Conservation (phyloP, 2,329 filamentous ascomycete genomes). For the Gliomastix tumulicola region DNA sequence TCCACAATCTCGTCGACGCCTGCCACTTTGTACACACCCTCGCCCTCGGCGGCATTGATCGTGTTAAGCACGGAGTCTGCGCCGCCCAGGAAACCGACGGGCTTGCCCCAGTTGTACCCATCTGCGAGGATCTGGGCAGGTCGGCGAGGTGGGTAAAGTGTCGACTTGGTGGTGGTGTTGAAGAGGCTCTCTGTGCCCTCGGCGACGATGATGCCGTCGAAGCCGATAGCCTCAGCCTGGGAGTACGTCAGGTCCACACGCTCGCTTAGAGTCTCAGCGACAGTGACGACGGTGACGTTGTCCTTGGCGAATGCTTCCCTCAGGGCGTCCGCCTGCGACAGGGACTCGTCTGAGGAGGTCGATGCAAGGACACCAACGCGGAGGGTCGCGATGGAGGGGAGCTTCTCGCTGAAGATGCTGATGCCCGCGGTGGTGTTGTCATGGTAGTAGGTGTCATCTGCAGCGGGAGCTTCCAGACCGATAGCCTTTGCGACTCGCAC, state of each 20-base stretch:
- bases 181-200: constrained; percentile 49
- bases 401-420: constrained; percentile 48
- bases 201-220: constrained; percentile 56
- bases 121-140: constrained; percentile 57
- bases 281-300: constrained; percentile 50
- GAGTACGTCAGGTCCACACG: constrained; percentile 60
- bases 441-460: constrained; percentile 61
- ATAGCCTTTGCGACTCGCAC: constrained; percentile 55
- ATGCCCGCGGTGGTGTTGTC: constrained; percentile 57
- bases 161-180: constrained; percentile 27
- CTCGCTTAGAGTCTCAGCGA: constrained; percentile 48
- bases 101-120: constrained; percentile 64
- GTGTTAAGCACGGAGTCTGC: constrained; percentile 25
- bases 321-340: constrained; percentile 43
- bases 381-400: constrained; percentile 55
- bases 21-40: constrained; percentile 31
- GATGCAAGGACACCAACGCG: constrained; percentile 56
- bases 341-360: constrained; percentile 28
- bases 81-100: constrained; percentile 52
- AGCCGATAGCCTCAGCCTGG: constrained; percentile 52
- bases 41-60: constrained; percentile 33
- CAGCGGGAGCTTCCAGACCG: constrained; percentile 48
- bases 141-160: constrained; percentile 56
- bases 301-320: constrained; percentile 36
- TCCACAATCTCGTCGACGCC: constrained; percentile 30